phyloP scores from a whole-genome alignment of 352 stramenopile species.

The Globisporangium apiculatum region DNA sequence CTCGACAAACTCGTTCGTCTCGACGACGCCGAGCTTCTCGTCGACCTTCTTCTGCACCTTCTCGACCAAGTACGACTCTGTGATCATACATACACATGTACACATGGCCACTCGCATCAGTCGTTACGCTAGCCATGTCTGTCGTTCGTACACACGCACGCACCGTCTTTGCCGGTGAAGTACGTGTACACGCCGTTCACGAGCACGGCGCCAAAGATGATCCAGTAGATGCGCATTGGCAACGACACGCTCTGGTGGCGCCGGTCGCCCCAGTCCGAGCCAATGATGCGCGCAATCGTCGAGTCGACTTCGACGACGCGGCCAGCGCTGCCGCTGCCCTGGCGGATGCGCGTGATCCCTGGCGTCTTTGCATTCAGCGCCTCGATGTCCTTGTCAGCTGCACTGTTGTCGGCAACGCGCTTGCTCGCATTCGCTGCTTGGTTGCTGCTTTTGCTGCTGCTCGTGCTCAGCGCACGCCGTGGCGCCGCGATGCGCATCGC shows the following conservation, averaged over 20 bases:
- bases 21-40: constrained; percentile 34
- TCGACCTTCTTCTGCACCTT: constrained; percentile 50
- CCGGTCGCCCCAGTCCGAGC: constrained; percentile 70
- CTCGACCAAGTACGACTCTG: constrained; percentile 43
- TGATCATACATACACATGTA: not conserved
- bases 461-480: constrained; percentile 1
- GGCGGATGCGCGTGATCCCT: constrained; percentile 31
- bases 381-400: not conserved
- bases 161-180: constrained; percentile 37
- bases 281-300: constrained; percentile 56
- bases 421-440: not conserved
- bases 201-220: constrained; percentile 49
- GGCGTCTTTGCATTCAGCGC: constrained; percentile 13
- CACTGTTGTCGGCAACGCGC: not conserved
- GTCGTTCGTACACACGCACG: not conserved
- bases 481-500: not conserved
- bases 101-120: not conserved
- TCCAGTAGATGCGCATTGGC: constrained; percentile 69
- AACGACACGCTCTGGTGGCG: constrained; percentile 54
- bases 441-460: not conserved
- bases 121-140: too few relatives aligned
- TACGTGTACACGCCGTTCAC: constrained; percentile 59
- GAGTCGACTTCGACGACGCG: constrained; percentile 50
- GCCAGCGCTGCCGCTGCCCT: constrained; percentile 14
- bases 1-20: constrained; percentile 38